phyloP scores from a whole-genome alignment of 2,329 filamentous ascomycete genomes.

The Exophiala phaeomuriformis region DNA sequence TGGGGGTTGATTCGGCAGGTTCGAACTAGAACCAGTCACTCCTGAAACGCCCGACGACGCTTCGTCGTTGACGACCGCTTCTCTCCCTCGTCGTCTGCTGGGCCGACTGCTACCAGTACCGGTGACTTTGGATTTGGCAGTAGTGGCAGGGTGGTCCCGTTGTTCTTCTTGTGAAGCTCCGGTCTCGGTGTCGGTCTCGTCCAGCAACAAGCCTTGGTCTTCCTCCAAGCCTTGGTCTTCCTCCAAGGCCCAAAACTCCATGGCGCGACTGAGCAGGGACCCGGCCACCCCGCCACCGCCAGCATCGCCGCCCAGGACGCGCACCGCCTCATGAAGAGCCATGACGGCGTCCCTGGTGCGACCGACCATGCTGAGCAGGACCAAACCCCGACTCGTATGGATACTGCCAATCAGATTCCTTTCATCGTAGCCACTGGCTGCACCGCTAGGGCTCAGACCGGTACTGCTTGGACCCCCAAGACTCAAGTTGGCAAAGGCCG shows the following conservation, averaged over 20 bases:
- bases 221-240: constrained; percentile 27
- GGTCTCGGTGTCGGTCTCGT: too few relatives aligned
- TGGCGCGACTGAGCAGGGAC: constrained; percentile 38
- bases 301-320: constrained; percentile 42
- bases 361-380: constrained; percentile 67
- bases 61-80: not conserved
- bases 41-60: too few relatives aligned
- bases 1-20: too few relatives aligned
- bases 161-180: too few relatives aligned
- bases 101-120: too few relatives aligned
- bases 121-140: too few relatives aligned
- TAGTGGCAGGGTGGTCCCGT: too few relatives aligned
- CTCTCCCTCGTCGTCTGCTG: constrained; percentile 9
- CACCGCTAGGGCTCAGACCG: constrained; percentile 28
- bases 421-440: constrained; percentile 42
- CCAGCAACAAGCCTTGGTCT: constrained; percentile 6
- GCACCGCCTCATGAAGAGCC: constrained; percentile 66
- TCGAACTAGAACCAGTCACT: too few relatives aligned
- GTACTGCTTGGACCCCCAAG: constrained; percentile 10
- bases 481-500: constrained; percentile 20
- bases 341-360: constrained; percentile 69
- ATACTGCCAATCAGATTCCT: constrained; percentile 41
- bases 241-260: constrained; percentile 42
- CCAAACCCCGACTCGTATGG: constrained; percentile 59
- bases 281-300: constrained; percentile 43